Evolutionary conservation across 2,329 filamentous ascomycete species (phyloP), one percentile per base, ranked within the genome.

Genomic region (Trichocomaceae sp.): DNA sequence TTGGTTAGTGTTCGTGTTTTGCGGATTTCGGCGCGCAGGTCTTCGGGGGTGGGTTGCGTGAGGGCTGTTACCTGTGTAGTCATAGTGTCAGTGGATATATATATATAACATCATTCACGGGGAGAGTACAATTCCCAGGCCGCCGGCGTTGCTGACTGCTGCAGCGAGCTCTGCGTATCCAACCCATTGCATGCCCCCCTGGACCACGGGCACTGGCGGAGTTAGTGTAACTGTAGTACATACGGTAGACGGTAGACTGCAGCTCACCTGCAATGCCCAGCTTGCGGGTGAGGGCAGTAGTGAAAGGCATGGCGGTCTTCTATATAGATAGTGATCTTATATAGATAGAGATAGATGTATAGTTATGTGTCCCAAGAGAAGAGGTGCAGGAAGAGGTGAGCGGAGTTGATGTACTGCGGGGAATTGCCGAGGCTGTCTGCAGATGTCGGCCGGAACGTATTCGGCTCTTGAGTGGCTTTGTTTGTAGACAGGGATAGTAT

Each of bases 1-100:
- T 74, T 72, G 59, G 77, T 78, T 67, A 97, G 83, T 60, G 79
- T 83, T 63, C 85, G 86, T 79, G 89, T 95, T 75, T 83, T 85
- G 60, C 83, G 86, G 74, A 99, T 99, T 77, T 99, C 93, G 68
- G 88, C 87, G 72, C 92, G 90, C 55, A 99, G 85, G 69, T 89
- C 90, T 72, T 90, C 88, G 47, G 93, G 92, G 15, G 88, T 87
- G 33, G 93, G 88, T 81, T 95, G 95, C 52, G 95, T 97, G 66
- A 97, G 75, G 12, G 78, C 78, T 22, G 77, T 80, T 42, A 78
- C 71, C 75, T 77, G 54, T 20, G 2, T 2, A 29, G 26, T 8
- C 49, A 12, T 4, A 22, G 6, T 4, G 50, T 37, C 31, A 47
- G 44, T 19, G n/a, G n/a, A n/a, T n/a, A n/a, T n/a, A n/a, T n/a